These are phyloP conservation scores for Trichoderma sp. DNA, from an alignment of 2,329 filamentous ascomycete species.

Conservation along the genomic window DNA sequence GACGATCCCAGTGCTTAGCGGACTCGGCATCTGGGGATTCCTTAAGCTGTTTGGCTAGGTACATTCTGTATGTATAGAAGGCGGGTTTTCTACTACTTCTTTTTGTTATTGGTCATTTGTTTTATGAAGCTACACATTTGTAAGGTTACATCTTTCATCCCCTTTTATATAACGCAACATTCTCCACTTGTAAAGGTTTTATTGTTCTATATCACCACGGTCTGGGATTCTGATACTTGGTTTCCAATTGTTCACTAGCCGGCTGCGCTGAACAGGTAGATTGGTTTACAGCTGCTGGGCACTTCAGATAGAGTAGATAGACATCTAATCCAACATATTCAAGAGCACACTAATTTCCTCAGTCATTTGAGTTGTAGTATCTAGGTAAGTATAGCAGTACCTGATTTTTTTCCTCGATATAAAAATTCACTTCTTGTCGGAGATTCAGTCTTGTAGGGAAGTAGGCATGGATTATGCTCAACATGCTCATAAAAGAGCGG, in stretches of 20 bases:
- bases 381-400: fast-evolving
- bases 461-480: neutral
- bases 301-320: slow-evolving; percentile 15
- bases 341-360: neutral
- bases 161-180: neutral
- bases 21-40: slow-evolving; percentile 87
- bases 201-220: slow-evolving; percentile 15
- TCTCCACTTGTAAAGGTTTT: slow-evolving; percentile 1
- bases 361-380: neutral
- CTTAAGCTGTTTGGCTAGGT: slow-evolving; percentile 77
- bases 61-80: neutral
- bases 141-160: neutral
- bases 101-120: neutral
- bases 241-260: neutral
- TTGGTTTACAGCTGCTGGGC: neutral
- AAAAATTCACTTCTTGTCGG: neutral
- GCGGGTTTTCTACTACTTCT: neutral
- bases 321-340: slow-evolving; percentile 2
- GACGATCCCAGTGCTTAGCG: slow-evolving; percentile 91
- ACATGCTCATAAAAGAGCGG: neutral
- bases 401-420: neutral
- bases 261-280: slow-evolving; percentile 8
- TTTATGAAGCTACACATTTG: neutral
- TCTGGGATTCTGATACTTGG: slow-evolving; percentile 8
- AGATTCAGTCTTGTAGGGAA: neutral